These are phyloP conservation scores for Talaromyces atroroseus DNA, from an alignment of 2,329 filamentous ascomycete species.

Conservation along the genomic window DNA sequence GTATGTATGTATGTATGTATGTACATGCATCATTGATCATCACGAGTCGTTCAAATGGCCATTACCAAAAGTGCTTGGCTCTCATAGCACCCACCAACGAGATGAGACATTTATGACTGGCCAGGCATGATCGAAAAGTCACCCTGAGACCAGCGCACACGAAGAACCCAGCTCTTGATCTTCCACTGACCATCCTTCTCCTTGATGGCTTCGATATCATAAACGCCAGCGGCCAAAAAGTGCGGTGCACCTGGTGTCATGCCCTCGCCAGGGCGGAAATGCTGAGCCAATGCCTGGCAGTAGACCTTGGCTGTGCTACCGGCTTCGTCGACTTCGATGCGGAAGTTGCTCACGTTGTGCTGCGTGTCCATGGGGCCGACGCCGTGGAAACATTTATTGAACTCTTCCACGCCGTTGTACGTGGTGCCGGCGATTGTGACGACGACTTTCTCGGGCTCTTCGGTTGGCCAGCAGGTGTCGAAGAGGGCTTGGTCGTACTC, in stretches of 20 bases:
- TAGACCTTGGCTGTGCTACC: neutral
- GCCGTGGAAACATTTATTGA: neutral
- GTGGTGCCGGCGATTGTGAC: neutral
- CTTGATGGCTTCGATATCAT: neutral
- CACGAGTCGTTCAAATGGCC: too few relatives aligned
- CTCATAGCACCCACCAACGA: neutral
- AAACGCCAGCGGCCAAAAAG: neutral
- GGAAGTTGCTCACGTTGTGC: neutral
- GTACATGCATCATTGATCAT: too few relatives aligned
- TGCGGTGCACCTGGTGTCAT: neutral
- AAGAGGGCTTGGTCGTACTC: neutral
- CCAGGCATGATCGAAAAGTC: neutral
- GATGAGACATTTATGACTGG: neutral
- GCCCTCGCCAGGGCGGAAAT: neutral
- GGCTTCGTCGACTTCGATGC: neutral
- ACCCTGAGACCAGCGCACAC: neutral
- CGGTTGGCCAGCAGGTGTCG: neutral
- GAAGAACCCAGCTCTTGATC: neutral
- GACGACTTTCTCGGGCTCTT: neutral
- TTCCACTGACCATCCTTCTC: slow-evolving; percentile 1
- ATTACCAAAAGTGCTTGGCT: too few relatives aligned
- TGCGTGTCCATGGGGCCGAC: slow-evolving; percentile 4
- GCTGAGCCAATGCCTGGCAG: slow-evolving; percentile 1
- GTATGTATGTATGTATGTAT: too few relatives aligned
- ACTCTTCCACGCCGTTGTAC: neutral